Base-by-base conservation (phyloP, 2,329 filamentous ascomycete species). In the Eutypa lata region DNA sequence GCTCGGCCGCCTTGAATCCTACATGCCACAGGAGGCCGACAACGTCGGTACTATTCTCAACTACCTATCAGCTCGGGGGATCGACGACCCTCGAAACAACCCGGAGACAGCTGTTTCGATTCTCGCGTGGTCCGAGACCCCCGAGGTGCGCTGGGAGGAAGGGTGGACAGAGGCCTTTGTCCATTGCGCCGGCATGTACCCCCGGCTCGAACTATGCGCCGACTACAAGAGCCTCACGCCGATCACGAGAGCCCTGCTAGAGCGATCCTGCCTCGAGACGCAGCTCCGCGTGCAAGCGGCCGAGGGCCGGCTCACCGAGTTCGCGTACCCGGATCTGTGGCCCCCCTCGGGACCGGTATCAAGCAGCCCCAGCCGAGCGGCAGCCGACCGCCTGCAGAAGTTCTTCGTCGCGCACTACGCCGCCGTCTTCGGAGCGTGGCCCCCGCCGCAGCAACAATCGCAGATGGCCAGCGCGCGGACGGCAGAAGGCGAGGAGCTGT, bases 161-260 rank as follows among this genome's bases (percentile, higher is more conserved):
- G 84, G 86, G 1, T 90, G 86, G 77, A 76, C 80, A 16, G 86
- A 89, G 65, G 78, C 79, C 24, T 90, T 88, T 60, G 73, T 83
- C 7, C 87, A 90, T 63, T 82, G 82, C 57, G 80, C 80, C 3
- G 87, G 87, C 24, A 83, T 88, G 78, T 84, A 79, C 63, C 74
- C 65, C 44, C 73, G 69, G 22, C 67, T 84, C n/a, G 79, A 84
- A 55, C 59, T 61, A 3, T 76, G 74, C 21, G 69, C 77, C 11
- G 85, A 87, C 59, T 89, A 80, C 66, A 77, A 75, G 53, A 69
- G 74, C 46, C 68, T 88, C 22, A 83, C 83, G 1, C 78, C 83
- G 1, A 81, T 86, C 47, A 86, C 86, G 0, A 78, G 80, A 13
- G 80, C 83, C 0, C 77, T 88, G 3, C 72, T 89, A 0, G 84